Evolutionary conservation across 805 yeast genomes (phyloP).

Genomic region (Metschnikowia reukaufii): DNA sequence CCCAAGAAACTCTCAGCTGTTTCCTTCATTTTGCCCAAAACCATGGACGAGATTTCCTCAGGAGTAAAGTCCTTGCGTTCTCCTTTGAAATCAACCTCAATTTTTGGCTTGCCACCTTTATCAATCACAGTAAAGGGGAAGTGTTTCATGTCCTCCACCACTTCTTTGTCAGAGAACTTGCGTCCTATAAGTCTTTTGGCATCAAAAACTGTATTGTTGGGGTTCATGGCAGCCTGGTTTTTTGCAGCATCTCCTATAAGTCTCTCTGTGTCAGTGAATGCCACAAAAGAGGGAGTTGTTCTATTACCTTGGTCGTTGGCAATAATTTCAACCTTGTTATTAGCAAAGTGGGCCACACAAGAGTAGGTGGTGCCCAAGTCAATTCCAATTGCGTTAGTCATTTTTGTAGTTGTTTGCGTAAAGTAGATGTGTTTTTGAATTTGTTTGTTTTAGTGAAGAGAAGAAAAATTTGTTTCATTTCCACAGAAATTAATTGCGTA

Average conservation of each 20-base stretch:
- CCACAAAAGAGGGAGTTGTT: conserved; percentile 95
- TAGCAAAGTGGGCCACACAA: conserved; percentile 73
- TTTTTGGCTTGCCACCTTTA: neutral
- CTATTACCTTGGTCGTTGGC: conserved; percentile 99
- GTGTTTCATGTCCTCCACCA: neutral
- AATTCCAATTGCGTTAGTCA: conserved; percentile 65
- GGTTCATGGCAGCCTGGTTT: conserved; percentile 98
- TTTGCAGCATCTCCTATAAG: conserved; percentile 97
- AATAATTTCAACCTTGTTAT: conserved; percentile 89
- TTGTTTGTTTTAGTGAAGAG: neutral
- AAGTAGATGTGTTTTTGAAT: neutral
- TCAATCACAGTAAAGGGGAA: neutral
- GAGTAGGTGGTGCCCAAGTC: conserved; percentile 97
- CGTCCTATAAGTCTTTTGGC: conserved; percentile 92
- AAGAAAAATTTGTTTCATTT: too few species aligned
- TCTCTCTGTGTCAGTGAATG: conserved; percentile 93
- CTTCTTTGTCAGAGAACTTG: conserved; percentile 75
- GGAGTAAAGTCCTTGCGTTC: neutral
- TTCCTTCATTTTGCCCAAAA: neutral
- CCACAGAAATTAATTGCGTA: neutral
- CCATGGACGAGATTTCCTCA: neutral
- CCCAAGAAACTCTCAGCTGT: neutral
- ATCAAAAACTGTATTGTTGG: conserved; percentile 87
- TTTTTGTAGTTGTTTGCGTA: neutral
- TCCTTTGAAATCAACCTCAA: neutral